Evolutionary conservation across 768 basidiomycete genomes (phyloP).

Genomic region (Lentinus brumalis): DNA sequence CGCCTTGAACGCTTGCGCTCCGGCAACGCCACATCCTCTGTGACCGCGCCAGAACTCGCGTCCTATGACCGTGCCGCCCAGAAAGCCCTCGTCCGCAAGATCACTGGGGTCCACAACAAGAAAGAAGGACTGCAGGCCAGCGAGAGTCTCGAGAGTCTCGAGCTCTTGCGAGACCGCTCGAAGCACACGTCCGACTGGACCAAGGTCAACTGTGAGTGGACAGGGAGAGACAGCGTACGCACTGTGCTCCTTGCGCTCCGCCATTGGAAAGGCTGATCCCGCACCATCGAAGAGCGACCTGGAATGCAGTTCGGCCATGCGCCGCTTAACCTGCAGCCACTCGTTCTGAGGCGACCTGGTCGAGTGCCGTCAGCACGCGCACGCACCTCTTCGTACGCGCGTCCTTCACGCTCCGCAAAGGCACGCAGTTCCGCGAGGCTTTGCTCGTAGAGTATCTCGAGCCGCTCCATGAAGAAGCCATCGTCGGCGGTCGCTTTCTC

Average conservation of each 20-base stretch:
- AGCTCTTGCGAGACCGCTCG: slow-evolving; percentile 52
- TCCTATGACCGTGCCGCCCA: slow-evolving; percentile 62
- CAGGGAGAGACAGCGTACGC: slow-evolving; percentile 1
- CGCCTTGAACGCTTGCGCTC: slow-evolving; percentile 57
- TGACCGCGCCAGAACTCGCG: slow-evolving; percentile 69
- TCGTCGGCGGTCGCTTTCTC: slow-evolving; percentile 38
- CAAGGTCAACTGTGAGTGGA: neutral
- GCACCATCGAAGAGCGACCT: slow-evolving; percentile 50
- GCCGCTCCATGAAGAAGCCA: slow-evolving; percentile 61
- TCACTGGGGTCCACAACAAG: slow-evolving; percentile 59
- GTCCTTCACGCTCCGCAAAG: slow-evolving; percentile 61
- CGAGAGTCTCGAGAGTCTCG: slow-evolving; percentile 51
- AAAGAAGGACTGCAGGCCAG: slow-evolving; percentile 62
- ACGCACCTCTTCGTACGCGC: slow-evolving; percentile 61
- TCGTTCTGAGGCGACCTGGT: neutral
- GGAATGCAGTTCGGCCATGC: slow-evolving; percentile 66
- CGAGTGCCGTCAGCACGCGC: neutral
- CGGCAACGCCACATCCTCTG: slow-evolving; percentile 57
- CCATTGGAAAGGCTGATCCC: neutral
- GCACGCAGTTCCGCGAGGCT: slow-evolving; percentile 55
- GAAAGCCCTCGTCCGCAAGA: slow-evolving; percentile 51
- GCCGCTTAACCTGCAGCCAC: slow-evolving; percentile 41
- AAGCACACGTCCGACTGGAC: slow-evolving; percentile 48
- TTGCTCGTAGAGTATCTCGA: slow-evolving; percentile 66
- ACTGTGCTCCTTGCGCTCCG: slow-evolving; percentile 16